Percentiles rank a stretch among this genome's conserved stretches.
These are phyloP conservation scores for Wickerhamiella azymoides DNA, from an alignment of 805 yeast genomes.

Conservation along the genomic window DNA sequence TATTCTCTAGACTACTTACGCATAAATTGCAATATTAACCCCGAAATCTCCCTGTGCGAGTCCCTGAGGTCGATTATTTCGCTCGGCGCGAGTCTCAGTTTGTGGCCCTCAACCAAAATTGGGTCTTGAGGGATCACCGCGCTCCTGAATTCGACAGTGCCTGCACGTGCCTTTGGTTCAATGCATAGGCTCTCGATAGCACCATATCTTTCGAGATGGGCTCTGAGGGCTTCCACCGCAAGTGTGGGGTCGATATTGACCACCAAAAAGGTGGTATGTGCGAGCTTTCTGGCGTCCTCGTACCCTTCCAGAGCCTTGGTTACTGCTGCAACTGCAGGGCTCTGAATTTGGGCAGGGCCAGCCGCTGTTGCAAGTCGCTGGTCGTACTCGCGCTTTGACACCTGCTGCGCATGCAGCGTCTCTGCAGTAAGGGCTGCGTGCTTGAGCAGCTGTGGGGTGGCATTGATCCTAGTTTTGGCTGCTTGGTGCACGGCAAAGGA, in stretches of 20 bases:
- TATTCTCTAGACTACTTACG: not conserved
- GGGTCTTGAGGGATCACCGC: conserved; percentile 39
- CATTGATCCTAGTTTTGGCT: conserved; percentile 27
- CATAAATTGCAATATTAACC: conserved; percentile 10
- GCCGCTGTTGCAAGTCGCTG: not conserved
- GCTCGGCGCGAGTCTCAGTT: conserved; percentile 23
- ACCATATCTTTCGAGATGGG: conserved; percentile 34
- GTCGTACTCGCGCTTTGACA: not conserved
- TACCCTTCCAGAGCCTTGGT: too few species aligned
- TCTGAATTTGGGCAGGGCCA: too few species aligned
- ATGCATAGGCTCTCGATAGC: conserved; percentile 35
- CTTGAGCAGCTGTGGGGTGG: conserved; percentile 6
- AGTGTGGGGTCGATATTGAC: conserved; percentile 38
- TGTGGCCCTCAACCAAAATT: conserved; percentile 22
- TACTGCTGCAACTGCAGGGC: too few species aligned
- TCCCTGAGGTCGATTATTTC: conserved; percentile 16
- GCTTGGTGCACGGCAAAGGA: conserved; percentile 68
- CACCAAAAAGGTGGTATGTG: not conserved
- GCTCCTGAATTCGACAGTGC: conserved; percentile 41
- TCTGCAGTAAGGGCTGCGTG: conserved; percentile 2
- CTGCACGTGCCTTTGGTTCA: conserved; percentile 48
- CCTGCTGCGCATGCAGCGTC: not conserved
- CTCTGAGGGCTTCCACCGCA: conserved; percentile 31
- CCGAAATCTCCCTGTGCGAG: conserved; percentile 9
- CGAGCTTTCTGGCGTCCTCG: not conserved